These are phyloP conservation scores for Boletus insuetus DNA, from an alignment of 768 basidiomycete genomes.

Conservation along the genomic window DNA sequence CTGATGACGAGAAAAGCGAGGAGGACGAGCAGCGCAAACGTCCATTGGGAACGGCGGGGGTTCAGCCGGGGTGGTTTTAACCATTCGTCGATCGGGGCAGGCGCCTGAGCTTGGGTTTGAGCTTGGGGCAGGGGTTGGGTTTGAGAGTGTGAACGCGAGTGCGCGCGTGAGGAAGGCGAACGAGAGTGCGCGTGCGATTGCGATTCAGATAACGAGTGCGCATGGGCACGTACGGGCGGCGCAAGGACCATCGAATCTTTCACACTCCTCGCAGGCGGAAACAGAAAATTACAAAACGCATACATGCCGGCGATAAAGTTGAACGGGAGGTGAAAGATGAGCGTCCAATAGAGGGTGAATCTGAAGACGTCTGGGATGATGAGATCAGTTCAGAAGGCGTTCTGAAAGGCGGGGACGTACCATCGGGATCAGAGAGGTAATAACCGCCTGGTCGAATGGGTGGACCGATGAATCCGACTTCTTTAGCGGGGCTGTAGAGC, in stretches of 20 bases:
- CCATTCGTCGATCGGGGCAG: constrained; percentile 6
- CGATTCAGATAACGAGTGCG: not conserved
- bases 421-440: constrained; percentile 36
- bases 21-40: constrained; percentile 41
- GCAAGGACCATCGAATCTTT: constrained; percentile 1
- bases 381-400: not conserved
- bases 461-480: constrained; percentile 27
- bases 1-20: constrained; percentile 34
- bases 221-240: not conserved
- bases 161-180: not conserved
- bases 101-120: not conserved
- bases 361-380: constrained; percentile 37
- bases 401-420: constrained; percentile 14
- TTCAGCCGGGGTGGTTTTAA: constrained; percentile 27
- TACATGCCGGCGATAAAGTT: constrained; percentile 40
- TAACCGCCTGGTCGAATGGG: constrained; percentile 32
- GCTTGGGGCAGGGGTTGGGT: not conserved
- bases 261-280: constrained; percentile 31
- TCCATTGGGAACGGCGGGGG: constrained; percentile 35
- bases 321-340: constrained; percentile 44
- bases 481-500: constrained; percentile 37
- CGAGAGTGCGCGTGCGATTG: not conserved
- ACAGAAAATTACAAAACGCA: constrained; percentile 41
- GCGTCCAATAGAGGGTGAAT: constrained; percentile 48
- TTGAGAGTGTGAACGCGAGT: not conserved